phyloP scores from a whole-genome alignment of 1,284 basidiomycete genomes.

The Marasmius oreades region DNA sequence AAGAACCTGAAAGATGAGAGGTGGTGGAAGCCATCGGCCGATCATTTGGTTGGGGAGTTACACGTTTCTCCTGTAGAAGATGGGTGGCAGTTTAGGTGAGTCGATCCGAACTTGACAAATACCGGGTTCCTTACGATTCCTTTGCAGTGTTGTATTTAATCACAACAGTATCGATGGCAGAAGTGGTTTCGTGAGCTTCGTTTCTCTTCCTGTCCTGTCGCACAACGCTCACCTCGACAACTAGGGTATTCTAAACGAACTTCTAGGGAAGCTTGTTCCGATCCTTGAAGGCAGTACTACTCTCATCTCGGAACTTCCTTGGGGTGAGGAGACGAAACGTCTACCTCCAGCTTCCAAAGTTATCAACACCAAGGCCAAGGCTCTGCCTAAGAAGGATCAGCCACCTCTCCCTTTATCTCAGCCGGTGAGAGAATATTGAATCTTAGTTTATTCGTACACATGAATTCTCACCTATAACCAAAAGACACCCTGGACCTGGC shows the following conservation, averaged over 20 bases:
- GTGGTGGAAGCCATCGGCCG: constrained; percentile 8
- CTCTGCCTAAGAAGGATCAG: neutral
- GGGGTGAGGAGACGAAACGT: constrained; percentile 1
- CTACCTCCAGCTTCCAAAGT: neutral
- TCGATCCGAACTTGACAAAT: neutral
- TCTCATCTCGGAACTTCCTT: neutral
- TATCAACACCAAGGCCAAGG: neutral
- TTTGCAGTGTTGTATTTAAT: neutral
- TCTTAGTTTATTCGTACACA: neutral
- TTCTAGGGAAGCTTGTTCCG: neutral
- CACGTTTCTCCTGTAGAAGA: constrained; percentile 10
- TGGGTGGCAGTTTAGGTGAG: constrained; percentile 13
- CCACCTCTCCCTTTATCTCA: neutral
- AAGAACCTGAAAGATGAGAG: constrained; percentile 6
- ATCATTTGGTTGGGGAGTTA: constrained; percentile 8
- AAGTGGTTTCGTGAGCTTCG: constrained; percentile 1
- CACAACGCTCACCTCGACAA: neutral
- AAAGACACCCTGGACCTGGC: constrained; percentile 11
- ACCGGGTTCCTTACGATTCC: neutral
- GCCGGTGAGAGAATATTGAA: neutral
- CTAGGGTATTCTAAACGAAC: neutral
- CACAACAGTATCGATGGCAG: constrained; percentile 3
- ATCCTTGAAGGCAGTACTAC: neutral
- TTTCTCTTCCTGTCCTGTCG: neutral
- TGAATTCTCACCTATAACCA: neutral